These are phyloP conservation scores for Claviceps lovelessii DNA, from an alignment of 2,329 filamentous ascomycete species.

Conservation along the genomic window DNA sequence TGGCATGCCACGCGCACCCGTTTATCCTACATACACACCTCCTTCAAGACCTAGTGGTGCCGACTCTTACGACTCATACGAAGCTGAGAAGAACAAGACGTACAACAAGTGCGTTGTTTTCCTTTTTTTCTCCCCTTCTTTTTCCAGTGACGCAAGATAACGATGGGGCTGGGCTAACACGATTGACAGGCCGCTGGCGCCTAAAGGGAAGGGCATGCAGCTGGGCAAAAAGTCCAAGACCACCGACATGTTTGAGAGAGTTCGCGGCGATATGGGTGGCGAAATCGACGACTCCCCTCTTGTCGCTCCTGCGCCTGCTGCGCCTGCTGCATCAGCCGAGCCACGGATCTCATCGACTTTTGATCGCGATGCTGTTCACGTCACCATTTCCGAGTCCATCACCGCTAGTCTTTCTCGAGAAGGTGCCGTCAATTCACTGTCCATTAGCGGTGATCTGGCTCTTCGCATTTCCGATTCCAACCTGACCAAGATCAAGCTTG, in stretches of 20 bases:
- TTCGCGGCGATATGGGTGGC: constrained; percentile 78
- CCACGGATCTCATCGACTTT: constrained; percentile 49
- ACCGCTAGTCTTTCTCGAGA: constrained; percentile 79
- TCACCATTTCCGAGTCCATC: constrained; percentile 81
- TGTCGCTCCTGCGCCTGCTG: constrained; percentile 40
- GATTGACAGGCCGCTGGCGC: constrained; percentile 39
- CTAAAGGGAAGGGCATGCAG: constrained; percentile 96
- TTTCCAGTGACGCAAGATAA: neutral
- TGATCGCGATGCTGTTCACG: constrained; percentile 73
- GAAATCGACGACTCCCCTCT: constrained; percentile 68
- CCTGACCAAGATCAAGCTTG: constrained; percentile 83
- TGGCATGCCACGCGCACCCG: constrained; percentile 55
- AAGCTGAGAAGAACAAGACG: constrained; percentile 92
- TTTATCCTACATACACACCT: constrained; percentile 80
- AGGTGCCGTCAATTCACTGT: constrained; percentile 70
- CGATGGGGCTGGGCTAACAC: neutral
- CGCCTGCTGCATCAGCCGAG: constrained; percentile 32
- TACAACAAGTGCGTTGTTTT: constrained; percentile 52
- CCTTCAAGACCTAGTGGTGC: constrained; percentile 58
- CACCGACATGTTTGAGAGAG: constrained; percentile 92
- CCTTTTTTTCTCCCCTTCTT: neutral
- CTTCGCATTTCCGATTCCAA: constrained; percentile 78
- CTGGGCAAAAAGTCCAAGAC: constrained; percentile 97
- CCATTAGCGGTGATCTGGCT: constrained; percentile 83
- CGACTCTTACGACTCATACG: constrained; percentile 85